Conservation (phyloP, 75 land plant species). For the Larix kaempferi region DNA sequence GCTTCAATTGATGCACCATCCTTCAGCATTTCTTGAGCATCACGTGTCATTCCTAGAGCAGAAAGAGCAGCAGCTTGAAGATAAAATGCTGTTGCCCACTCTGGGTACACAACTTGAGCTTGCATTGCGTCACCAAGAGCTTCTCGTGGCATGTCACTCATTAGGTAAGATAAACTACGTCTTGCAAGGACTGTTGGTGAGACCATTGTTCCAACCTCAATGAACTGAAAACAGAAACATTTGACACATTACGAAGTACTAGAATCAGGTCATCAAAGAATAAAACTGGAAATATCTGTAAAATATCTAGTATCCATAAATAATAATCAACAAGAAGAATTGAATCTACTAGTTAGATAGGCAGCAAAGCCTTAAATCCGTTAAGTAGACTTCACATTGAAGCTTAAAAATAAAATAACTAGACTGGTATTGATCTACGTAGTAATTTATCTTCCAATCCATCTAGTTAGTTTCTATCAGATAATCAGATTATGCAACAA, state of each 20-base stretch:
- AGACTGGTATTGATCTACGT: not conserved
- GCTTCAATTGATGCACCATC: conserved; percentile 41
- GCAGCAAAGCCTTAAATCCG: not conserved
- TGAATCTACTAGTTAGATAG: not conserved
- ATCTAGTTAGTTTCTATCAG: not conserved
- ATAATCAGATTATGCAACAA: not conserved
- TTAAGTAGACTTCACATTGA: not conserved
- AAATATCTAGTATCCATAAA: not conserved
- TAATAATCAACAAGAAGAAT: not conserved
- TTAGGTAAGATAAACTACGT: conserved; percentile 54
- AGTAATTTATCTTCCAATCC: not conserved
- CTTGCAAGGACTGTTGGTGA: conserved; percentile 66
- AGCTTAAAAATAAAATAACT: not conserved
- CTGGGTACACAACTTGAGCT: conserved; percentile 60
- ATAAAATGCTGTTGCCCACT: conserved; percentile 64
- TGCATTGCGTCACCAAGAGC: conserved; percentile 74
- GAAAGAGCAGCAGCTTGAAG: conserved; percentile 64
- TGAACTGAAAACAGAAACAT: conserved; percentile 35
- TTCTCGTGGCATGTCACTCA: conserved; percentile 59
- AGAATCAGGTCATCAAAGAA: not conserved
- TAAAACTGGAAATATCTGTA: not conserved
- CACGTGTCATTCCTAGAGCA: conserved; percentile 48
- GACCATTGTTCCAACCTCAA: conserved; percentile 60
- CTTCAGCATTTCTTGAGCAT: conserved; percentile 55
- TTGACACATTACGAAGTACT: not conserved